Evolutionary conservation across 176 grass and related monocot genomes (phyloP).

Genomic region (Thalia dealbata): DNA sequence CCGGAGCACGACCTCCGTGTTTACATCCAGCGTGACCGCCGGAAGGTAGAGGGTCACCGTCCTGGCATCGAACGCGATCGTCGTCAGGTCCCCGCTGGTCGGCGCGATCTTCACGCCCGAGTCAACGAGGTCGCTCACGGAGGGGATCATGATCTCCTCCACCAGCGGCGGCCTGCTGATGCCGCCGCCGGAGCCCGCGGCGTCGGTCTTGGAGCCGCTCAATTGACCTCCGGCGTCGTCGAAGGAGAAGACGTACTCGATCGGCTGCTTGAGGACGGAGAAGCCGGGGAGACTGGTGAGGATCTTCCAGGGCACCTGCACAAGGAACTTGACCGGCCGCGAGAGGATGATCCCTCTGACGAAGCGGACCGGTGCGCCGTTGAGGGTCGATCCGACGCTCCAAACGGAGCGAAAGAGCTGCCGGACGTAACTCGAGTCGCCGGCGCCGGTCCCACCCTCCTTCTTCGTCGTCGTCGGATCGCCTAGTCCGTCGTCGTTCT

Average conservation of each 20-base stretch:
- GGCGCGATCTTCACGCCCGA: constrained; percentile 47
- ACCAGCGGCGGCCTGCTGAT: constrained; percentile 47
- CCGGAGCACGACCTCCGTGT: constrained; percentile 56
- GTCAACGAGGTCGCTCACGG: constrained; percentile 43
- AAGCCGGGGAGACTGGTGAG: constrained; percentile 53
- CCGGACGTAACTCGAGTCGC: constrained; percentile 30
- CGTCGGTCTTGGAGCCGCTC: background rate
- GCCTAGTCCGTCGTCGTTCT: background rate
- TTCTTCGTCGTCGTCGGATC: background rate
- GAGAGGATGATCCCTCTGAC: constrained; percentile 40
- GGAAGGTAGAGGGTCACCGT: constrained; percentile 55
- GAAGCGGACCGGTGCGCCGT: constrained; percentile 29
- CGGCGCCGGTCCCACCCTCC: background rate
- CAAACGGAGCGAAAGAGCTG: constrained; percentile 39
- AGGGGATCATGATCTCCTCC: constrained; percentile 93
- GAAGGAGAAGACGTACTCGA: constrained; percentile 37
- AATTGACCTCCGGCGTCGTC: constrained; percentile 6
- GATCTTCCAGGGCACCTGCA: constrained; percentile 79
- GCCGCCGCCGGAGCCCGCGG: background rate
- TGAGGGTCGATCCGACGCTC: constrained; percentile 32
- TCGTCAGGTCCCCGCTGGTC: constrained; percentile 43
- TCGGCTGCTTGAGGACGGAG: constrained; percentile 39
- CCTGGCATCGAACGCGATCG: constrained; percentile 45
- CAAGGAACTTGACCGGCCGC: constrained; percentile 24
- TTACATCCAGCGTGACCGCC: constrained; percentile 43